Base-by-base conservation (phyloP, 2,329 filamentous ascomycete species). In the Lachnellula arida region DNA sequence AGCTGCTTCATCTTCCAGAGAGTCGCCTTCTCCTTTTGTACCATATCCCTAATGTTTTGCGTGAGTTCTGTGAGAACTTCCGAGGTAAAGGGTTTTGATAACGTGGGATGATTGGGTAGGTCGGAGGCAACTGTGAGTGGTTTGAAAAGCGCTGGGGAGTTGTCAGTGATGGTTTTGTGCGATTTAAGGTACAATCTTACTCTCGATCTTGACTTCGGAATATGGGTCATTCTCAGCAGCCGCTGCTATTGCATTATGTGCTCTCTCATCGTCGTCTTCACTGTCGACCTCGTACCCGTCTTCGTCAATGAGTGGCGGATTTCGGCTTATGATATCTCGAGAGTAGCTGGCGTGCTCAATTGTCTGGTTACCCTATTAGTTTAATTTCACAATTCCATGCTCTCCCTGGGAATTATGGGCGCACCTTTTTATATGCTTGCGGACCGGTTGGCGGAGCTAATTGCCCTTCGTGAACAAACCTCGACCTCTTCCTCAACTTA, bases 211-310 rank as follows among this genome's bases (percentile, higher is more conserved):
- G 46, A 91, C 81, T 52, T 85, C 84, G 49, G 85, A 80, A 68
- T 92, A 94, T 0, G 89, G 88, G 64, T 94, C 86, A 50, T 86
- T 79, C 61, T 89, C 85, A 37, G 84, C 80, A n/a, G 84, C 84
- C 4, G 80, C 74, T 46, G 82, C 77, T 49, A 81, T 75, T 43
- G 84, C 85, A 49, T 86, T 81, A 60, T 80, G 79, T 22, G 83
- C 71, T 55, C 78, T 80, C 43, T 86, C 82, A 57, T 85, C 82
- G 55, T 88, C 85, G 57, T 90, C 86, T 59, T 86, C 84, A 68
- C 83, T 87, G 43, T 90, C 86, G 54, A 91, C 76, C 60, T 89
- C 84, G 68, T 88, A 91, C 60, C 89, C 89, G 64, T 93, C 88
- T 46, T 89, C 84, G 72, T 93, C 89, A 62, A 89, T 76, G 47